These are phyloP conservation scores for Coriolopsis trogii DNA, from an alignment of 1,284 basidiomycete species.

Conservation along the genomic window DNA sequence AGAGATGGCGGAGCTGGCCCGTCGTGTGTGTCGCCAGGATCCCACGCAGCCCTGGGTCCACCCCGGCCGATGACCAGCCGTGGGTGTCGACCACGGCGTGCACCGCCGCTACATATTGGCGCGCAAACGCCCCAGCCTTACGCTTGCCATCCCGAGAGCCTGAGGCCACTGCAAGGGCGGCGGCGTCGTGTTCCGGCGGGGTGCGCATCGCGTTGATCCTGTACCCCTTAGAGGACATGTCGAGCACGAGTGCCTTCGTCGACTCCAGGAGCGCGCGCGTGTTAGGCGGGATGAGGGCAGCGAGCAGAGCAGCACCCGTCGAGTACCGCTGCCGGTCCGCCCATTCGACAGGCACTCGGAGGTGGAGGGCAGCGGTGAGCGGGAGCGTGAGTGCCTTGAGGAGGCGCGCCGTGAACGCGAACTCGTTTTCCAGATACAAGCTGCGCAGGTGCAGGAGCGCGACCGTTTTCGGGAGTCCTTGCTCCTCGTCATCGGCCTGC, in stretches of 20 bases:
- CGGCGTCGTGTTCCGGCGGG: neutral
- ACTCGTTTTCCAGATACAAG: neutral
- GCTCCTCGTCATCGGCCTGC: no score
- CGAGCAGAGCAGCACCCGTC: neutral
- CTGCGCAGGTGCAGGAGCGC: neutral
- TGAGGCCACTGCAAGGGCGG: neutral
- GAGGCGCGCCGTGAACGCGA: neutral
- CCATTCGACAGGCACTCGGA: neutral
- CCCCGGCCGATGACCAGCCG: neutral
- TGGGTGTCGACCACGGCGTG: neutral
- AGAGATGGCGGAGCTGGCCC: neutral
- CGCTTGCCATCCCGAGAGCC: neutral
- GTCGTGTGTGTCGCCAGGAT: neutral
- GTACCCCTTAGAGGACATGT: neutral
- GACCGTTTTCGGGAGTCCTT: neutral
- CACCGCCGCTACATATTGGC: no score
- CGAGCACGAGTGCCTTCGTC: neutral
- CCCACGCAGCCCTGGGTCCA: neutral
- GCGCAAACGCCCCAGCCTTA: neutral
- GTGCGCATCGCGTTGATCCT: neutral
- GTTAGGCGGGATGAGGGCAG: neutral
- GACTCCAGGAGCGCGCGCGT: neutral
- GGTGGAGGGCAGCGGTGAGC: neutral
- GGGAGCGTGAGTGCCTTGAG: neutral
- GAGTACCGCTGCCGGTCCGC: neutral